phyloP scores from a whole-genome alignment of 2,329 filamentous ascomycete genomes.

The Fusarium cyanostomum region DNA sequence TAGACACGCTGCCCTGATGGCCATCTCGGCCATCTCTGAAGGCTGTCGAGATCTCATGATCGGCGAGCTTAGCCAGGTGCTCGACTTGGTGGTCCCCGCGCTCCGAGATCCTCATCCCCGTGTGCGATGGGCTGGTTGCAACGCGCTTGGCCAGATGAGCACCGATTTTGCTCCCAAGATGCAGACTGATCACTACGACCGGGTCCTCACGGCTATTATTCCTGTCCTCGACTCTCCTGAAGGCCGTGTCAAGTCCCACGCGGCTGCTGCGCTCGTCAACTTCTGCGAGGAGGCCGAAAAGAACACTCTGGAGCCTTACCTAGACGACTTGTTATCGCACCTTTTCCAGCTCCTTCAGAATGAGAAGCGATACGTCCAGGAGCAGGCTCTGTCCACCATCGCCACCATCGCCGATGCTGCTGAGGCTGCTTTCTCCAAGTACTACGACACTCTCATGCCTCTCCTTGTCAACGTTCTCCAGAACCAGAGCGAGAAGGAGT shows the following conservation, averaged over 20 bases:
- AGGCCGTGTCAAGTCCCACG: slow-evolving; percentile 94
- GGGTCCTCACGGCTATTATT: slow-evolving; percentile 89
- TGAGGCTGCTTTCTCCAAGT: slow-evolving; percentile 92
- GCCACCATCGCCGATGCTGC: slow-evolving; percentile 99
- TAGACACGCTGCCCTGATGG: slow-evolving; percentile 96
- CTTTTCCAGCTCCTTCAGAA: slow-evolving; percentile 89
- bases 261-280: slow-evolving; percentile 96
- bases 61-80: slow-evolving; percentile 89
- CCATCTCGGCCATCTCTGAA: slow-evolving; percentile 97
- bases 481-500: slow-evolving; percentile 92
- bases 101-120: slow-evolving; percentile 90
- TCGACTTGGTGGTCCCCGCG: slow-evolving; percentile 93
- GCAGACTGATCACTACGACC: slow-evolving; percentile 93
- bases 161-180: slow-evolving; percentile 98
- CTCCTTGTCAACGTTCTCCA: slow-evolving; percentile 88
- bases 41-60: slow-evolving; percentile 97
- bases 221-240: slow-evolving; percentile 91
- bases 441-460: slow-evolving; percentile 96
- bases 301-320: slow-evolving; percentile 87
- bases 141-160: slow-evolving; percentile 99
- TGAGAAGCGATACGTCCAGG: slow-evolving; percentile 94
- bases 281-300: slow-evolving; percentile 99
- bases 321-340: slow-evolving; percentile 85
- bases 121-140: slow-evolving; percentile 97
- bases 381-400: slow-evolving; percentile 96